Conservation (phyloP, 768 basidiomycete genomes). For the Steccherinum ochraceum region DNA sequence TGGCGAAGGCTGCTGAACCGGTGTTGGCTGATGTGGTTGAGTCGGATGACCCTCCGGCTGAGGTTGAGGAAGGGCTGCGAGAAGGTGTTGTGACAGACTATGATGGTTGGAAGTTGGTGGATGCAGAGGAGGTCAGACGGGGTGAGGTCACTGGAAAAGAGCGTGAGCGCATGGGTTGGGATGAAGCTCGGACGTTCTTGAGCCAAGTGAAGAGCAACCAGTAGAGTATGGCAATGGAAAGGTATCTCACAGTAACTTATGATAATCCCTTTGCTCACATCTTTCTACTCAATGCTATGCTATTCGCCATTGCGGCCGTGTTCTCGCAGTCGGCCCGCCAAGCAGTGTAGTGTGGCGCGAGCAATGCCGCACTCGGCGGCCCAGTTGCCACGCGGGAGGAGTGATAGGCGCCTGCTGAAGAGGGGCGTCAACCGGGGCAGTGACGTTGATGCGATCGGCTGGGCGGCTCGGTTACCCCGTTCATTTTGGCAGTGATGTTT, state of each 20-base stretch:
- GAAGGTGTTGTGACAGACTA: constrained; percentile 51
- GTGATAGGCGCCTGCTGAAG: too few species aligned
- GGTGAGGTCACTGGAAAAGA: constrained; percentile 60
- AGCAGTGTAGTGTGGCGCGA: not conserved
- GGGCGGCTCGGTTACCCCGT: too few species aligned
- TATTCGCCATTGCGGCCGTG: not conserved
- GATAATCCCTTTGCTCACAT: not conserved
- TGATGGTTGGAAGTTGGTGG: constrained; percentile 67
- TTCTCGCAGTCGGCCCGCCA: not conserved
- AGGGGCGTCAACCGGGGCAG: too few species aligned
- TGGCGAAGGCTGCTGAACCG: constrained; percentile 7
- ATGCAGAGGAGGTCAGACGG: constrained; percentile 61
- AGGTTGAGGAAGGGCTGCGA: constrained; percentile 36
- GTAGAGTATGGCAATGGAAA: not conserved
- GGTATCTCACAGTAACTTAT: not conserved
- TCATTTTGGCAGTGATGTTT: too few species aligned
- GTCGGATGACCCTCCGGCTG: constrained; percentile 40
- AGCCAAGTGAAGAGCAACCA: not conserved
- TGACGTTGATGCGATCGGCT: too few species aligned
- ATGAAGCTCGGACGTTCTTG: constrained; percentile 38
- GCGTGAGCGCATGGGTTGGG: constrained; percentile 72
- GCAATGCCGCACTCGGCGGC: not conserved
- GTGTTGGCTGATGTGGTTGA: constrained; percentile 2
- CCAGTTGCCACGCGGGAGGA: not conserved
- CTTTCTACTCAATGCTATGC: not conserved